These are phyloP conservation scores for Paramecium octaurelia DNA, from an alignment of 73 alveolate genomes.

Conservation along the genomic window DNA sequence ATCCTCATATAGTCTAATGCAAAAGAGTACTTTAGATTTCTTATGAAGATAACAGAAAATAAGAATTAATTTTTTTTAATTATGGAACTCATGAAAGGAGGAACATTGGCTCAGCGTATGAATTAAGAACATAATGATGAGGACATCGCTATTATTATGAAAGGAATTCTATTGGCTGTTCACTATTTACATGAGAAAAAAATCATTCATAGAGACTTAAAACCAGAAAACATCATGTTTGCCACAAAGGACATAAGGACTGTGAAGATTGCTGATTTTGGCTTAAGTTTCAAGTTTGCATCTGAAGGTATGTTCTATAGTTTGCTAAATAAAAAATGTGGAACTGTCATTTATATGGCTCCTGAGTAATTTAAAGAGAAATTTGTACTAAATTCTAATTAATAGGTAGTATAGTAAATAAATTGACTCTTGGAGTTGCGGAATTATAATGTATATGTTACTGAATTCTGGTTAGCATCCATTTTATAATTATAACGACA, in stretches of 20 bases:
- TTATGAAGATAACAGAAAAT: constrained; percentile 8
- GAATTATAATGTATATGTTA: constrained; percentile 76
- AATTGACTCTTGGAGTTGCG: constrained; percentile 85
- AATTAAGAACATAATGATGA: constrained; percentile 16
- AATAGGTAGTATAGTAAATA: constrained; percentile 67
- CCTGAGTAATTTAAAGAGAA: constrained; percentile 80
- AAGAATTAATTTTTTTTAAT: constrained; percentile 56
- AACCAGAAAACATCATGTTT: constrained; percentile 75
- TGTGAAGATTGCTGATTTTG: constrained; percentile 78
- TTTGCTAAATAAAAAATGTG: constrained; percentile 32
- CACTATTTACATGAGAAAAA: constrained; percentile 53
- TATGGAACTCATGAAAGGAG: constrained; percentile 84
- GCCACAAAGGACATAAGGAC: neutral
- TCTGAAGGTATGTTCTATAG: constrained; percentile 8
- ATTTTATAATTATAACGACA: constrained; percentile 63
- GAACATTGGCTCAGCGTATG: constrained; percentile 66
- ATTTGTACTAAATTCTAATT: neutral
- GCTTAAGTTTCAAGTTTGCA: constrained; percentile 58
- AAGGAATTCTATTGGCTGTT: constrained; percentile 52
- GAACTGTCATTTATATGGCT: constrained; percentile 91
- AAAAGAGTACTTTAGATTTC: constrained; percentile 19
- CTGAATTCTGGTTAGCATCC: constrained; percentile 81
- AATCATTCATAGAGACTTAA: constrained; percentile 79
- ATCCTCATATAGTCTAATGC: constrained; percentile 54
- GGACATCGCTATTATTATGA: constrained; percentile 43